Evolutionary conservation across 305 asterid genomes (phyloP).

Genomic region (Fraxinus platypoda): DNA sequence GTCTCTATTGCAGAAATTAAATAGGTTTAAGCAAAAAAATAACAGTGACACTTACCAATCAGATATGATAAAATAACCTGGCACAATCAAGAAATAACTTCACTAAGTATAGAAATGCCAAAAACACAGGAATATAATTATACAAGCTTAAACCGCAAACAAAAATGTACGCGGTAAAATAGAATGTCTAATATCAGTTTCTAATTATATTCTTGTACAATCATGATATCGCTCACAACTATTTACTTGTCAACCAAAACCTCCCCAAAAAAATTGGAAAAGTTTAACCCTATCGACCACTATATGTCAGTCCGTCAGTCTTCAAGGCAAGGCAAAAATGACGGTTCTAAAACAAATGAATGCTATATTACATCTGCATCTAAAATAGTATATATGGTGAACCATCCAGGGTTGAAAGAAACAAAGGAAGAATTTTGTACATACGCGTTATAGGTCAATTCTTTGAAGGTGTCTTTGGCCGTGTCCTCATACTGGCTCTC

Average conservation of each 20-base stretch:
- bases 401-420: background rate
- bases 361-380: slow-evolving; percentile 44
- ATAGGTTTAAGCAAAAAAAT: background rate
- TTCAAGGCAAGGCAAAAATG: background rate
- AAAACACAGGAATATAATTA: background rate
- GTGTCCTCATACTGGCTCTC: slow-evolving; percentile 88
- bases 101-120: background rate
- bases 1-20: background rate
- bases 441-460: slow-evolving; percentile 32
- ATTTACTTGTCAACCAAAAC: slow-evolving; percentile 17
- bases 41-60: background rate
- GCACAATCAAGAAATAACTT: background rate
- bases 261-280: background rate
- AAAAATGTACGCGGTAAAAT: background rate
- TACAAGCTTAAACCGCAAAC: background rate
- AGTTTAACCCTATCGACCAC: slow-evolving; percentile 19
- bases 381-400: slow-evolving; percentile 28
- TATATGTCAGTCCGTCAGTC: slow-evolving; percentile 1
- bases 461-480: slow-evolving; percentile 47
- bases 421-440: slow-evolving; percentile 39
- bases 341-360: slow-evolving; percentile 25
- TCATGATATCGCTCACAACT: slow-evolving; percentile 14
- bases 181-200: background rate
- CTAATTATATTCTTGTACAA: background rate
- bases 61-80: background rate